These are phyloP conservation scores for Chenopodium suecicum DNA, from an alignment of 148 eudicot species.

Conservation along the genomic window DNA sequence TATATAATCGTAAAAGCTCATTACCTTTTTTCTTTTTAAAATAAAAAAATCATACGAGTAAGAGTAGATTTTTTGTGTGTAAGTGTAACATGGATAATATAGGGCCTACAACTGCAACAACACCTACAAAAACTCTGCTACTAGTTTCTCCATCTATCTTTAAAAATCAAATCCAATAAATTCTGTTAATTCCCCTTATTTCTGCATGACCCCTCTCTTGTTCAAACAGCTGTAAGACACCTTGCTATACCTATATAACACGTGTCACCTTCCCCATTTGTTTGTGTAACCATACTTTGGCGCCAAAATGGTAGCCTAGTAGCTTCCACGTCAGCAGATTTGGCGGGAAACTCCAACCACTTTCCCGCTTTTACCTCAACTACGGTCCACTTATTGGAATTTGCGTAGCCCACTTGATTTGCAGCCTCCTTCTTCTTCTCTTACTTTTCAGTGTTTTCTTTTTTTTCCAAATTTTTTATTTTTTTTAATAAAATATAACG, in stretches of 20 bases:
- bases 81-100: too few species aligned
- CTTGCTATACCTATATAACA: neutral
- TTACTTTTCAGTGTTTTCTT: too few species aligned
- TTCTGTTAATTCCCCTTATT: neutral
- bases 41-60: too few species aligned
- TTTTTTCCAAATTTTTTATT: too few species aligned
- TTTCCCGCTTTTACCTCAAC: neutral
- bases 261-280: slow-evolving; percentile 13
- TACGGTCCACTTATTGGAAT: slow-evolving; percentile 20
- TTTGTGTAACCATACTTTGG: slow-evolving; percentile 4
- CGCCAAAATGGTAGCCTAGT: slow-evolving; percentile 20
- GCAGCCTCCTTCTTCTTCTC: neutral
- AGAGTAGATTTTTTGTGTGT: too few species aligned
- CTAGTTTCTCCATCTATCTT: too few species aligned
- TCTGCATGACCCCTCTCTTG: neutral
- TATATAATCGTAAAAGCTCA: too few species aligned
- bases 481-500: neutral
- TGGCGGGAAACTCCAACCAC: slow-evolving; percentile 41
- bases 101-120: too few species aligned
- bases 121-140: too few species aligned
- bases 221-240: slow-evolving; percentile 15
- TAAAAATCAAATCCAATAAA: too few species aligned
- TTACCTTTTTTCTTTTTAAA: too few species aligned
- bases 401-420: slow-evolving; percentile 32
- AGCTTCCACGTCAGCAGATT: slow-evolving; percentile 17